Evolutionary conservation across 2,329 filamentous ascomycete genomes (phyloP), one percentile per base, ranked within the genome.

Genomic region (Huntiella bhutanensis): DNA sequence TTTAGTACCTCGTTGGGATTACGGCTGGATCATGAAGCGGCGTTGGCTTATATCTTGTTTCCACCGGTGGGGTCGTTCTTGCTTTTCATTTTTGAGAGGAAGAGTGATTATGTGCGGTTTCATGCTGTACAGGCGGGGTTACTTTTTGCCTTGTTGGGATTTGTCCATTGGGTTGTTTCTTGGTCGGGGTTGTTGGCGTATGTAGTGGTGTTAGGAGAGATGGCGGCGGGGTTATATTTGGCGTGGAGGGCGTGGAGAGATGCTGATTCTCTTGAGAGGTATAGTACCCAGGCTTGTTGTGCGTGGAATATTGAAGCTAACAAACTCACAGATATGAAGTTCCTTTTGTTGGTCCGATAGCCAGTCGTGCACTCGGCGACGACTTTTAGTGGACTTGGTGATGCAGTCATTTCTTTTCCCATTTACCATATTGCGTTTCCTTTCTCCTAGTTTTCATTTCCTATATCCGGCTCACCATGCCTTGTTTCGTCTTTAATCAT

Each of bases 51-150:
- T 60, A 59, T 95, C 51, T 67, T 81, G 43, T 64, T 93, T 11
- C 91, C 91, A 51, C 91, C 91, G 1, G 70, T 87, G 0, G 91
- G 88, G 2, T 83, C 82, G 3, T 83, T 95, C 19, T 60, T 94
- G 53, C 63, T 98, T 54, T 63, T 98, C 53, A 73, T 96, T 39
- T 60, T 88, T 52, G 91, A 98, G 69, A 77, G 87, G 58, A 91
- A 94, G 67, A 95, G 86, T 58, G 91, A 98, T 64, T 98, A 94
- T 62, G 91, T 98, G 48, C 74, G 91, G 52, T 96, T 96, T 55
- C 91, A 98, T 61, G 91, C 91, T 5, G 98, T 91, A 88, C 91
- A 98, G 63, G 83, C 82, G 5, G 79, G 80, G 52, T 68, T 94
- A 56, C 62, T 93, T 3, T 95, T 94, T 60, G 80, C 82, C 0